Evolutionary conservation across 805 yeast genomes (phyloP).

Genomic region (Candida succiphila): DNA sequence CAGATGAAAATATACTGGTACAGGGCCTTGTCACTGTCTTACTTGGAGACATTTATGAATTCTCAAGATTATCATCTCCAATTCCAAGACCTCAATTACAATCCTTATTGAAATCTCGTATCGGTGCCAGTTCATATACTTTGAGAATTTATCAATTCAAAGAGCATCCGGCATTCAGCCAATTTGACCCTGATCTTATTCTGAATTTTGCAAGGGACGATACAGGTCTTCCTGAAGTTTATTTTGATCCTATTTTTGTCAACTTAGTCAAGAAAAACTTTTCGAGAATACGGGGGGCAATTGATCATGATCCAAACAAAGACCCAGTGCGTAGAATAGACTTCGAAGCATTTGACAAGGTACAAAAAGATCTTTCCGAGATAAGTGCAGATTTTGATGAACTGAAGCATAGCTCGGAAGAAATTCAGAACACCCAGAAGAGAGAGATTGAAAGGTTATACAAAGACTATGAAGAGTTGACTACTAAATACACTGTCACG

Average conservation of each 20-base stretch:
- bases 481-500: slow-evolving; percentile 13
- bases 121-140: slow-evolving; percentile 75
- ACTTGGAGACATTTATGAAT: slow-evolving; percentile 75
- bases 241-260: slow-evolving; percentile 57
- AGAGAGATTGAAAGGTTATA: slow-evolving; percentile 13
- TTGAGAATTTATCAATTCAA: slow-evolving; percentile 66
- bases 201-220: slow-evolving; percentile 52
- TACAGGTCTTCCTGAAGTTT: slow-evolving; percentile 82
- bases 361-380: slow-evolving; percentile 24
- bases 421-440: slow-evolving; percentile 8
- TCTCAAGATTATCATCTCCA: slow-evolving; percentile 53
- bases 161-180: slow-evolving; percentile 43
- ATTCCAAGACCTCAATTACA: slow-evolving; percentile 50
- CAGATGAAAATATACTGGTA: slow-evolving; percentile 26
- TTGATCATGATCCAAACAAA: slow-evolving; percentile 61
- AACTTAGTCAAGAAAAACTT: slow-evolving; percentile 60
- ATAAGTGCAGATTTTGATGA: slow-evolving; percentile 8
- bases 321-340: slow-evolving; percentile 65
- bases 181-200: slow-evolving; percentile 42
- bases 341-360: slow-evolving; percentile 44
- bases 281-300: slow-evolving; percentile 53
- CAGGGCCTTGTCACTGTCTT: slow-evolving; percentile 68
- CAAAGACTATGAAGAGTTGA: slow-evolving; percentile 23
- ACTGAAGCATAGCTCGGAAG: slow-evolving; percentile 11
- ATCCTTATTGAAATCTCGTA: slow-evolving; percentile 50